These are phyloP conservation scores for Magnusiomyces tetraspermus DNA, from an alignment of 1,139 yeast genomes.

Conservation along the genomic window DNA sequence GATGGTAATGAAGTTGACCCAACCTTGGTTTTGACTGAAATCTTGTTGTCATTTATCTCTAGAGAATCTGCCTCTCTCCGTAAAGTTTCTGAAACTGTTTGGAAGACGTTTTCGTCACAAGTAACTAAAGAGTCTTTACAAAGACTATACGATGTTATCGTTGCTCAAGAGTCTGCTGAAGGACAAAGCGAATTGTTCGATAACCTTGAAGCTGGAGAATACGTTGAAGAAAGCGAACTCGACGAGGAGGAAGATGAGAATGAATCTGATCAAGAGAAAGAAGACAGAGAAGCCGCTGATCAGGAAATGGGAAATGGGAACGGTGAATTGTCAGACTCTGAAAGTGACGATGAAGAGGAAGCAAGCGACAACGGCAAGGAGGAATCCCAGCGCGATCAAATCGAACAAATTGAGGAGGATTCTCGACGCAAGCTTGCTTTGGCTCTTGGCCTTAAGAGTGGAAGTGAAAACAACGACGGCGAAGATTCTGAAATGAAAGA, in stretches of 20 bases:
- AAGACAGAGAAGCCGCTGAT: too few species aligned
- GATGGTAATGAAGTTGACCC: conserved; percentile 36
- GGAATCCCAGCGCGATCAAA: conserved; percentile 1
- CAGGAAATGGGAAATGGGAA: conserved; percentile 33
- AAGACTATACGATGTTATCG: conserved; percentile 56
- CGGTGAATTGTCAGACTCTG: conserved; percentile 21
- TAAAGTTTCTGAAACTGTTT: conserved; percentile 60
- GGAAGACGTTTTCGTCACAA: conserved; percentile 54
- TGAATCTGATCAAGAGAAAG: conserved; percentile 32
- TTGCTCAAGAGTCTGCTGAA: conserved; percentile 66
- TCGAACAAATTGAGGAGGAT: conserved; percentile 9
- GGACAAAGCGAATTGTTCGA: conserved; percentile 77
- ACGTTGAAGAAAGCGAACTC: conserved; percentile 30
- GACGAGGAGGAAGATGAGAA: conserved; percentile 27
- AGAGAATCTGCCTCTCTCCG: conserved; percentile 64
- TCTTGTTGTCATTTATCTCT: conserved; percentile 64
- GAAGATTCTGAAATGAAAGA: conserved; percentile 13
- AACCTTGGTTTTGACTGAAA: conserved; percentile 64
- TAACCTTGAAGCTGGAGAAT: conserved; percentile 38
- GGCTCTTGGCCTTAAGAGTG: conserved; percentile 50
- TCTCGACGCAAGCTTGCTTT: conserved; percentile 44
- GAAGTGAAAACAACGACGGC: too few species aligned
- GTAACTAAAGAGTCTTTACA: conserved; percentile 45
- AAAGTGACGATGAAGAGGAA: too few species aligned
- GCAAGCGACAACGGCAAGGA: conserved; percentile 19